Conservation (phyloP, 164 flowering plant species). For the Chloranthus sessilifolius region DNA sequence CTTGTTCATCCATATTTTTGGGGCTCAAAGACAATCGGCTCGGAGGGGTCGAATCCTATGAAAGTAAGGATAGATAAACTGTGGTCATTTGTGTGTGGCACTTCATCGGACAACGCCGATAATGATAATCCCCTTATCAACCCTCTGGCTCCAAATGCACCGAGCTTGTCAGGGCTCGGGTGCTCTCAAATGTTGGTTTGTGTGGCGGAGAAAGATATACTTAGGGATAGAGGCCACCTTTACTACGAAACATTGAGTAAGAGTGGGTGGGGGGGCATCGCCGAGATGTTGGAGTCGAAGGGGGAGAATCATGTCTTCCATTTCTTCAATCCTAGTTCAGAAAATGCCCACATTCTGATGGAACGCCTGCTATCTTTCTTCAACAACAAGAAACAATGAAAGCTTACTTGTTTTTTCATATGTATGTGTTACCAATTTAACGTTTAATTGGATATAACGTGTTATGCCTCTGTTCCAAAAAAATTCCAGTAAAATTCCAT, state of each 20-base stretch:
- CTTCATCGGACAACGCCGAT: conserved; percentile 13
- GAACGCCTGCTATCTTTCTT: conserved; percentile 8
- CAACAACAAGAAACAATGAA: too few species aligned
- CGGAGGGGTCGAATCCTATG: too few species aligned
- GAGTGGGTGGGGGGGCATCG: conserved; percentile 34
- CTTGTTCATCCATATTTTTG: not conserved
- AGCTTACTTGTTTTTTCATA: too few species aligned
- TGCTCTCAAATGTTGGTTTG: conserved; percentile 27
- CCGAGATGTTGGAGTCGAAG: conserved; percentile 27
- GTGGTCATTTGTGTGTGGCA: conserved; percentile 19
- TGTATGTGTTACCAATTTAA: too few species aligned
- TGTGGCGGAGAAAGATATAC: conserved; percentile 34
- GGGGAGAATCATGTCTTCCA: conserved; percentile 39
- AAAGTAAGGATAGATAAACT: not conserved
- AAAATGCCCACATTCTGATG: conserved; percentile 11
- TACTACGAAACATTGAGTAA: conserved; percentile 23
- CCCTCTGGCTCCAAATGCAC: conserved; percentile 14
- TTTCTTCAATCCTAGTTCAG: conserved; percentile 19
- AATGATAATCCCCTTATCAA: conserved; percentile 31
- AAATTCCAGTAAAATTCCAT: too few species aligned
- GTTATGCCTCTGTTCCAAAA: too few species aligned
- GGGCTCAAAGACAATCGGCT: too few species aligned
- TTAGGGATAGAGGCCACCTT: conserved; percentile 22
- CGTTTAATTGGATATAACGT: too few species aligned
- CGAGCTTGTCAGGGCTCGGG: conserved; percentile 17